These are phyloP conservation scores for Lophiotrema nucula DNA, from an alignment of 495 filamentous ascomycete genomes.

Conservation along the genomic window DNA sequence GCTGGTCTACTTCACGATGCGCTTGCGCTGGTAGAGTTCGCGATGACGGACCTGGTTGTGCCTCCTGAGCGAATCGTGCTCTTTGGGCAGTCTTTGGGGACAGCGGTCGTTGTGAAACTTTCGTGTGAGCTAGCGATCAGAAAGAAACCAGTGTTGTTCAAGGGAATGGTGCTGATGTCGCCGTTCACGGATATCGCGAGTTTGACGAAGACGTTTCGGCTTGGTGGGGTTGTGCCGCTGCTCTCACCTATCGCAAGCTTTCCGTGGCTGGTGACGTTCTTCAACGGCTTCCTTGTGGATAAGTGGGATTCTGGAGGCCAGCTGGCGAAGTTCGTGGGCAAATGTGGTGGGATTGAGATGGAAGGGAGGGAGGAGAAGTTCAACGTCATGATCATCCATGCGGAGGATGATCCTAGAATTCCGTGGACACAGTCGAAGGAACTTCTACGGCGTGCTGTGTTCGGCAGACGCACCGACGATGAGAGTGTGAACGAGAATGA, in stretches of 20 bases:
- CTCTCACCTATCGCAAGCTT: slow-evolving; percentile 46
- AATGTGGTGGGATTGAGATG: slow-evolving; percentile 15
- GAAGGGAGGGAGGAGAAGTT: slow-evolving; percentile 4
- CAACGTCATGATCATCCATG: slow-evolving; percentile 28
- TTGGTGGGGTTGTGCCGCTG: slow-evolving; percentile 48
- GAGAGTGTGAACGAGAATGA: slow-evolving; percentile 41
- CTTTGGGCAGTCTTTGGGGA: slow-evolving; percentile 37
- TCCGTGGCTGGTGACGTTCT: slow-evolving; percentile 32
- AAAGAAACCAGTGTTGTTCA: slow-evolving; percentile 23
- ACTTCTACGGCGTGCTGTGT: slow-evolving; percentile 50
- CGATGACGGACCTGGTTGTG: slow-evolving; percentile 42
- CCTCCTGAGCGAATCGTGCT: slow-evolving; percentile 33
- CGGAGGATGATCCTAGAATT: slow-evolving; percentile 38
- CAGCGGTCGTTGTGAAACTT: slow-evolving; percentile 30
- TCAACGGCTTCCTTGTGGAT: slow-evolving; percentile 35
- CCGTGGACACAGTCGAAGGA: slow-evolving; percentile 44
- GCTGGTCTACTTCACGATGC: slow-evolving; percentile 31
- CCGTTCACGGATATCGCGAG: slow-evolving; percentile 48
- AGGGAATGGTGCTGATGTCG: slow-evolving; percentile 39
- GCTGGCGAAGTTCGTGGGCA: slow-evolving; percentile 26
- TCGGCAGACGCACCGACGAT: slow-evolving; percentile 35
- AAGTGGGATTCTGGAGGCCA: slow-evolving; percentile 35
- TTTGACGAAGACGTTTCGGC: slow-evolving; percentile 47
- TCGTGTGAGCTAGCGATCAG: slow-evolving; percentile 24
- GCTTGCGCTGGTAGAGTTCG: slow-evolving; percentile 61